These are phyloP conservation scores for Luffa acutangula DNA, from an alignment of 306 rosid genomes.

Conservation along the genomic window DNA sequence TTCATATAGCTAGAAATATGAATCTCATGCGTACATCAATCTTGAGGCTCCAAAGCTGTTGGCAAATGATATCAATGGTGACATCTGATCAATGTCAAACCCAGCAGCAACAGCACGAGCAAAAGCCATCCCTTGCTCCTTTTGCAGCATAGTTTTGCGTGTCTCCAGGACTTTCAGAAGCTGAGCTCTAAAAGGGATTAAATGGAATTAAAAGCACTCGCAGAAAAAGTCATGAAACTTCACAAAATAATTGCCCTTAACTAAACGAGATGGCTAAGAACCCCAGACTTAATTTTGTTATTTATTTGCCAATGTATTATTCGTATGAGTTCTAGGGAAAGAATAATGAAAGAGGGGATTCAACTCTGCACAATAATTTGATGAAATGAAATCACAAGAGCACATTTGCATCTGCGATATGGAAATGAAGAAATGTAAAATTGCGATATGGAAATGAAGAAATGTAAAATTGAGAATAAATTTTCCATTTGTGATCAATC, in stretches of 20 bases:
- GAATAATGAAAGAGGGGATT: not conserved
- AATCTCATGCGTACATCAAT: constrained; percentile 42
- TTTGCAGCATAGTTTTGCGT: constrained; percentile 76
- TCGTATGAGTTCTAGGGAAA: not conserved
- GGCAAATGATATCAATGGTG: constrained; percentile 68
- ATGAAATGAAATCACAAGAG: not conserved
- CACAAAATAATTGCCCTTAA: not conserved
- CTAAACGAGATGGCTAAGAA: not conserved
- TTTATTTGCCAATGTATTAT: not conserved
- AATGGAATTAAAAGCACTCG: constrained; percentile 10
- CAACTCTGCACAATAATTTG: not conserved
- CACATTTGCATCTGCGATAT: not conserved
- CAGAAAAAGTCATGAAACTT: not conserved
- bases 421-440: not conserved
- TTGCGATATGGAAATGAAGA: constrained; percentile 3
- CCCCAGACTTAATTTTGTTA: not conserved
- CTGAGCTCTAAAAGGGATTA: constrained; percentile 50
- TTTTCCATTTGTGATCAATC: not conserved
- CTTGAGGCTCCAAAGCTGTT: constrained; percentile 95
- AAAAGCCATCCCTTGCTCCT: constrained; percentile 99
- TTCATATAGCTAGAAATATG: constrained; percentile 11
- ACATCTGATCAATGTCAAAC: constrained; percentile 62
- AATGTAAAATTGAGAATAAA: not conserved
- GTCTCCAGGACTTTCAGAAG: constrained; percentile 92
- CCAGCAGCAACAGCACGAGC: constrained; percentile 99